These are phyloP conservation scores for Fusarium luffae DNA, from an alignment of 2,329 filamentous ascomycete species.

Conservation along the genomic window DNA sequence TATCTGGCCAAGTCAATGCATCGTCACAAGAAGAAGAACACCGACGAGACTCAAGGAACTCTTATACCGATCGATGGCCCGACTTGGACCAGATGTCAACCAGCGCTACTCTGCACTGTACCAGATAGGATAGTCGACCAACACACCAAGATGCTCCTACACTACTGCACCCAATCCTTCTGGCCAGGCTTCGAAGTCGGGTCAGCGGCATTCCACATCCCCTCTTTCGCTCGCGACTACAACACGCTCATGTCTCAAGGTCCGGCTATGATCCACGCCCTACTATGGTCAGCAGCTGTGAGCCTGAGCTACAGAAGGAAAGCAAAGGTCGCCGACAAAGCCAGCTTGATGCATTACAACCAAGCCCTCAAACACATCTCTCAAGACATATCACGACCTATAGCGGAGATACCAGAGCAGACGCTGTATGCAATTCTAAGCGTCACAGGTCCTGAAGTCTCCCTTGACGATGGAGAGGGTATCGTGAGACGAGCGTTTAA, in stretches of 20 bases:
- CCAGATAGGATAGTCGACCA: not conserved
- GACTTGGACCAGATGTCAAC: too few relatives aligned
- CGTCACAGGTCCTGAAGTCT: constrained; percentile 1
- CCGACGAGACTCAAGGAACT: fast-evolving
- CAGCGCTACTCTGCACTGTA: not conserved
- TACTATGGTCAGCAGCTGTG: constrained; percentile 11
- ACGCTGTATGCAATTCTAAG: constrained; percentile 16
- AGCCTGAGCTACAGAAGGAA: constrained; percentile 1
- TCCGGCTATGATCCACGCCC: constrained; percentile 2
- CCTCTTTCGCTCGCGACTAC: constrained; percentile 4
- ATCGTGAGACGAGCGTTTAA: not conserved
- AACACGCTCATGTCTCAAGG: constrained; percentile 11
- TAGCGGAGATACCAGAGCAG: not conserved
- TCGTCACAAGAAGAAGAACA: not conserved
- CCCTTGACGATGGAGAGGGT: not conserved
- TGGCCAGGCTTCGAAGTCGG: constrained; percentile 18
- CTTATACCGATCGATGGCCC: not conserved
- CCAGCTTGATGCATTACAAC: constrained; percentile 1
- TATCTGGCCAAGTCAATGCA: constrained; percentile 7
- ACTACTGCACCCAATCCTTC: constrained; percentile 15
- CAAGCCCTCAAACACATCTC: constrained; percentile 1
- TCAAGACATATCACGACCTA: not conserved
- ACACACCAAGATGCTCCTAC: constrained; percentile 13
- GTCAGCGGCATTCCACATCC: constrained; percentile 4
- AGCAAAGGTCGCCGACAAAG: not conserved